phyloP scores from a whole-genome alignment of 2,329 filamentous ascomycete genomes.

The Talaromyces atroroseus region DNA sequence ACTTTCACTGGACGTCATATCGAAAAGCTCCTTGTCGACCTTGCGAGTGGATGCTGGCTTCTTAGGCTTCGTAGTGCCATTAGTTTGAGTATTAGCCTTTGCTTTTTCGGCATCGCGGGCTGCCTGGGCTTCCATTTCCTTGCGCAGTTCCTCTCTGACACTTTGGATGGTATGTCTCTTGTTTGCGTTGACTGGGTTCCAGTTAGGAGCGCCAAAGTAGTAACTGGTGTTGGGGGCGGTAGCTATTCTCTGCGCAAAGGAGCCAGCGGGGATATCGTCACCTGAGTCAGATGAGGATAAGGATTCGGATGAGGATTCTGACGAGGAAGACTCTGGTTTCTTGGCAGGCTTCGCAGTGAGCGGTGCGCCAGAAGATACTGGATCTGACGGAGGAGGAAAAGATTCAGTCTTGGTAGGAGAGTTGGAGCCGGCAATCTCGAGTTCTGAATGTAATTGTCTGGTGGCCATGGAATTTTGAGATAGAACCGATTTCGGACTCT shows the following conservation, averaged over 20 bases:
- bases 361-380: not conserved
- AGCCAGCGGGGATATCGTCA: not conserved
- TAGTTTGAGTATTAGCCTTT: not conserved
- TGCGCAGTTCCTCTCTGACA: not conserved
- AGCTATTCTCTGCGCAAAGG: not conserved
- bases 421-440: not conserved
- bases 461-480: conserved; percentile 1
- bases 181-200: conserved; percentile 1
- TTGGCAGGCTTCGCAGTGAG: not conserved
- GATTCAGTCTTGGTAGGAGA: not conserved
- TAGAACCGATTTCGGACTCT: not conserved
- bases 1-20: conserved; percentile 8
- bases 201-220: not conserved
- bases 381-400: not conserved
- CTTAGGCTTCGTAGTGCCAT: not conserved
- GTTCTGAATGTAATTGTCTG: not conserved
- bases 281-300: not conserved
- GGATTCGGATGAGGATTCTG: not conserved
- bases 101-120: not conserved
- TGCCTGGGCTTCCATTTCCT: not conserved
- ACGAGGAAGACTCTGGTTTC: not conserved
- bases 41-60: not conserved
- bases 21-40: not conserved
- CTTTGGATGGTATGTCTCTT: not conserved
- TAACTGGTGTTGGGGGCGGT: not conserved